Conservation (phyloP, 306 rosid genomes). For the Senna siamea region DNA sequence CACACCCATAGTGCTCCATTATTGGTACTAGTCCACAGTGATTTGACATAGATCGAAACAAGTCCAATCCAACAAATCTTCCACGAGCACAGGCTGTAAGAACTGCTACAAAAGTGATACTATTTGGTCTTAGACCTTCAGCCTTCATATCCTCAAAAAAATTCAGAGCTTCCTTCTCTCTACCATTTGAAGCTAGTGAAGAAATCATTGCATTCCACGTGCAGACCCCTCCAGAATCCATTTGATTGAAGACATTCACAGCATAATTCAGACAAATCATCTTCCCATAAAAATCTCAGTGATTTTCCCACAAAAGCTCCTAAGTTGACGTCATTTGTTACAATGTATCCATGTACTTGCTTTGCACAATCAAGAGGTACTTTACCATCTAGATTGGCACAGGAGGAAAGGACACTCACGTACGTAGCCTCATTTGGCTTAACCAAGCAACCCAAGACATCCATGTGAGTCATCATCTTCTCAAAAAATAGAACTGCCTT, state of each 20-base stretch:
- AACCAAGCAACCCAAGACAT: slow-evolving; percentile 49
- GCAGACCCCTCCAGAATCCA: slow-evolving; percentile 58
- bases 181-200: slow-evolving; percentile 67
- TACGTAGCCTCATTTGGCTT: slow-evolving; percentile 83
- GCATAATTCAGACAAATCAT: slow-evolving; percentile 58
- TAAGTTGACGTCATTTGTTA: slow-evolving; percentile 45
- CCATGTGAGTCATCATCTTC: slow-evolving; percentile 57
- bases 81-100: slow-evolving; percentile 84
- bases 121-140: slow-evolving; percentile 55
- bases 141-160: slow-evolving; percentile 62
- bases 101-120: slow-evolving; percentile 66
- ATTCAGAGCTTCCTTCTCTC: slow-evolving; percentile 64
- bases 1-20: slow-evolving; percentile 75
- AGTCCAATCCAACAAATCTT: slow-evolving; percentile 58
- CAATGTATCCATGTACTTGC: slow-evolving; percentile 61
- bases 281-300: slow-evolving; percentile 75
- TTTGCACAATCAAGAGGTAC: slow-evolving; percentile 62
- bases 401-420: slow-evolving; percentile 65
- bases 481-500: slow-evolving; percentile 57
- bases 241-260: slow-evolving; percentile 46
- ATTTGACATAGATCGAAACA: slow-evolving; percentile 56
- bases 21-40: slow-evolving; percentile 53
- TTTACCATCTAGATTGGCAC: slow-evolving; percentile 57
- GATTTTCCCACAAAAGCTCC: slow-evolving; percentile 67
- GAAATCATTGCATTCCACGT: slow-evolving; percentile 90